phyloP scores from a whole-genome alignment of 164 flowering plant species.

The Nymphaea colorata region DNA sequence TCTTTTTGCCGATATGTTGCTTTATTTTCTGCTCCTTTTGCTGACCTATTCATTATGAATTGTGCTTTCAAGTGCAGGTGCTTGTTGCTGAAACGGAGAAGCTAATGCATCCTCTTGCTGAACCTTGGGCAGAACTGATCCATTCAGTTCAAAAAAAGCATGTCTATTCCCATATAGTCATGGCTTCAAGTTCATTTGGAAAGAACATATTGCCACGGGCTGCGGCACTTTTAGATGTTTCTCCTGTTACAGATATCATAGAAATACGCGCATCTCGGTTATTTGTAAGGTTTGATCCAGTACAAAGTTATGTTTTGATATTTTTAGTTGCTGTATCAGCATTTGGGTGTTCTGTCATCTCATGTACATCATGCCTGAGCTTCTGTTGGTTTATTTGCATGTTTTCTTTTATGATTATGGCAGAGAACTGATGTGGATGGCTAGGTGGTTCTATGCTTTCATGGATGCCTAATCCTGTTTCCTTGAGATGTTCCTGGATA shows the following conservation, averaged over 20 bases:
- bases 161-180: slow-evolving; percentile 63
- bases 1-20: too few relatives aligned
- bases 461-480: too few relatives aligned
- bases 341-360: neutral
- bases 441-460: too few relatives aligned
- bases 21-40: too few relatives aligned
- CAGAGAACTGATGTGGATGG: too few relatives aligned
- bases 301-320: too few relatives aligned
- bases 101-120: slow-evolving; percentile 65
- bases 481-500: too few relatives aligned
- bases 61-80: slow-evolving; percentile 34
- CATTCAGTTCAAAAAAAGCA: slow-evolving; percentile 62
- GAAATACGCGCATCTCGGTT: slow-evolving; percentile 45
- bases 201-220: slow-evolving; percentile 87
- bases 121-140: slow-evolving; percentile 85
- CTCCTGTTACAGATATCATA: slow-evolving; percentile 82
- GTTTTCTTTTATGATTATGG: too few relatives aligned
- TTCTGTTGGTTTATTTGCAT: too few relatives aligned
- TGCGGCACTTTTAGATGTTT: slow-evolving; percentile 88
- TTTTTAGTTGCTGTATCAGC: neutral
- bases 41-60: neutral
- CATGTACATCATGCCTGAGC: neutral
- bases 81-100: slow-evolving; percentile 83
- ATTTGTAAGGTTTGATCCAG: slow-evolving; percentile 55
- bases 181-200: slow-evolving; percentile 88